Percentiles rank a stretch among this genome's conserved stretches.
phyloP scores from a whole-genome alignment of 177 flowering plant genomes.

The Tripterygium wilfordii region DNA sequence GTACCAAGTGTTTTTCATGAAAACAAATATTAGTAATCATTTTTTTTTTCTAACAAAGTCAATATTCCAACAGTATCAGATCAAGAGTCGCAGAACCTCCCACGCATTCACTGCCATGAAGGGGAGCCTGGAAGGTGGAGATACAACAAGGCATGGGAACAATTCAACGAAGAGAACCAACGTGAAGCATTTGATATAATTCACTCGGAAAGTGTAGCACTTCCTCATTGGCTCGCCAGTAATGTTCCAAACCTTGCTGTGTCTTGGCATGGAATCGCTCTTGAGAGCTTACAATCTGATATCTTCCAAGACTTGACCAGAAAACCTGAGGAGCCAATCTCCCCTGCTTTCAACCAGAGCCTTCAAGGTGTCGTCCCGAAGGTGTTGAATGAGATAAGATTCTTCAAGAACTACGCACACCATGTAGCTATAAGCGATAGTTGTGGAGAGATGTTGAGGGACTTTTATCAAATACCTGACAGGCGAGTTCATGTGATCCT shows the following conservation, averaged over 20 bases:
- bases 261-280: slow-evolving; percentile 88
- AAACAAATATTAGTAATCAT: too few relatives aligned
- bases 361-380: slow-evolving; percentile 52
- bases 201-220: slow-evolving; percentile 88
- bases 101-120: slow-evolving; percentile 49
- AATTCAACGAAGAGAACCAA: slow-evolving; percentile 39
- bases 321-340: slow-evolving; percentile 38
- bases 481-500: slow-evolving; percentile 75
- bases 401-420: slow-evolving; percentile 62
- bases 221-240: slow-evolving; percentile 67
- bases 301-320: slow-evolving; percentile 69
- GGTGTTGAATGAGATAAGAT: slow-evolving; percentile 65
- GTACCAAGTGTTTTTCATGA: too few relatives aligned
- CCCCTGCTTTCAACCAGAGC: slow-evolving; percentile 39
- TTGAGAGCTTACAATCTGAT: slow-evolving; percentile 65
- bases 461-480: slow-evolving; percentile 70
- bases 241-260: slow-evolving; percentile 60
- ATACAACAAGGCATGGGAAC: slow-evolving; percentile 74
- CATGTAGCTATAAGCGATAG: slow-evolving; percentile 86
- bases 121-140: slow-evolving; percentile 61
- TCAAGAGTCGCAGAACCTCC: slow-evolving; percentile 13
- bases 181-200: slow-evolving; percentile 60
- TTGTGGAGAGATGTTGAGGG: slow-evolving; percentile 77
- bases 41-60: too few relatives aligned
- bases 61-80: too few relatives aligned